phyloP scores from a whole-genome alignment of 2,329 filamentous ascomycete genomes.

The Ophiostoma novo-ulmi region DNA sequence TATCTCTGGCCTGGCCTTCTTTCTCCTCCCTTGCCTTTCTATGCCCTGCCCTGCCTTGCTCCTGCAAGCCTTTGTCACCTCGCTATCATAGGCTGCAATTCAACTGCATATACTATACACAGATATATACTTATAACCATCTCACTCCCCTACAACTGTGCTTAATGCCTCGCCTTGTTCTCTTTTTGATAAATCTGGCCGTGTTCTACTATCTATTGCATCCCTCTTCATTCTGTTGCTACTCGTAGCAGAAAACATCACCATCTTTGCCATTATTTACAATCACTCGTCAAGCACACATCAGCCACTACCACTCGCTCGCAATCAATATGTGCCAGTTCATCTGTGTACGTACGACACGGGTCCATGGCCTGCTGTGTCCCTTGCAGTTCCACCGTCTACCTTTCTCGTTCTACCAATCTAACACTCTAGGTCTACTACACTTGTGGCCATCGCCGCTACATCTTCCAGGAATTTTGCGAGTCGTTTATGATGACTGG shows the following conservation, averaged over 20 bases:
- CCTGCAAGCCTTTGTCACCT: too few relatives aligned
- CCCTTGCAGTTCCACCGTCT: background rate
- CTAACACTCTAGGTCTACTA: background rate
- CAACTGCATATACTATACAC: background rate
- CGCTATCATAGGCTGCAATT: too few relatives aligned
- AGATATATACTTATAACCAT: background rate
- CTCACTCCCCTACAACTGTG: background rate
- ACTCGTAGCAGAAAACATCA: background rate
- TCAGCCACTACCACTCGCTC: background rate
- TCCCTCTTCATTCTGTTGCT: background rate
- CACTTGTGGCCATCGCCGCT: slow-evolving; percentile 7
- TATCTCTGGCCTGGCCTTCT: too few relatives aligned
- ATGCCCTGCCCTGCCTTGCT: too few relatives aligned
- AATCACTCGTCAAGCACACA: background rate
- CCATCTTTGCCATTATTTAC: background rate
- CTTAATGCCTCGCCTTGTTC: background rate
- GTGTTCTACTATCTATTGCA: background rate
- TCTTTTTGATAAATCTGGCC: background rate
- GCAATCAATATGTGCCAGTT: background rate
- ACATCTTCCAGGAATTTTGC: background rate
- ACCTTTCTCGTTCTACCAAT: background rate
- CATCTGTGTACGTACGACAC: background rate
- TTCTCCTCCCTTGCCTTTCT: too few relatives aligned
- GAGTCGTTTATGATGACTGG: background rate
- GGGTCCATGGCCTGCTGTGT: background rate